These are phyloP conservation scores for Aspergillus taichungensis DNA, from an alignment of 495 filamentous ascomycete genomes.

Conservation along the genomic window DNA sequence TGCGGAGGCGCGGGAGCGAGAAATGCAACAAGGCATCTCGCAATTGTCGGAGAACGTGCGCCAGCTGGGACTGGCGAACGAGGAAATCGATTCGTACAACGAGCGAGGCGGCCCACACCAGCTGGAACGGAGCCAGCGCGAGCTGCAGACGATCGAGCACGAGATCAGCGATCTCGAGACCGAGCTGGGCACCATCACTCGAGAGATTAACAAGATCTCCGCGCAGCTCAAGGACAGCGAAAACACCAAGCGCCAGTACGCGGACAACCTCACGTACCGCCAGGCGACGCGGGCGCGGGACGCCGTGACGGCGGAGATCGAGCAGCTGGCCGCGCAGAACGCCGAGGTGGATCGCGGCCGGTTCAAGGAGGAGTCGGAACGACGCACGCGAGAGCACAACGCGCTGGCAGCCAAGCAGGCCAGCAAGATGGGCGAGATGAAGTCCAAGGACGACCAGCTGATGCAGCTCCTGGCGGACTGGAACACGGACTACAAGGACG, in stretches of 20 bases:
- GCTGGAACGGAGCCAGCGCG: slow-evolving; percentile 57
- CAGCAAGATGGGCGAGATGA: slow-evolving; percentile 62
- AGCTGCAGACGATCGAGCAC: slow-evolving; percentile 57
- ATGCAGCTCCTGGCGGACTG: slow-evolving; percentile 62
- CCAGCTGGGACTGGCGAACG: slow-evolving; percentile 64
- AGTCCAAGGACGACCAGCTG: slow-evolving; percentile 73
- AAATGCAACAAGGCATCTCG: slow-evolving; percentile 61
- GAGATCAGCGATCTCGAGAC: slow-evolving; percentile 56
- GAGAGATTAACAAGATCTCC: slow-evolving; percentile 67
- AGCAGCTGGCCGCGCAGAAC: slow-evolving; percentile 68
- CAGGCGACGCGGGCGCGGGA: slow-evolving; percentile 60
- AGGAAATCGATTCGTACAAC: slow-evolving; percentile 73
- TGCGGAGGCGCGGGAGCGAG: slow-evolving; percentile 63
- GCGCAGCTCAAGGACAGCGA: slow-evolving; percentile 68
- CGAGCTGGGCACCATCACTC: slow-evolving; percentile 57
- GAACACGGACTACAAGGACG: slow-evolving; percentile 78
- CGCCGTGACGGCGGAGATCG: slow-evolving; percentile 58
- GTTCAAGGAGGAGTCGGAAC: slow-evolving; percentile 58
- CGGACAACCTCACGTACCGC: slow-evolving; percentile 79
- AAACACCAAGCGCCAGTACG: slow-evolving; percentile 70
- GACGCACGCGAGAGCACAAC: slow-evolving; percentile 51
- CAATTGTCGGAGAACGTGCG: slow-evolving; percentile 62
- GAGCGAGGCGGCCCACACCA: slow-evolving; percentile 64
- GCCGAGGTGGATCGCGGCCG: slow-evolving; percentile 72
- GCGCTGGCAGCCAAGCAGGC: slow-evolving; percentile 51